These are phyloP conservation scores for Dicorynia guianensis DNA, from an alignment of 306 rosid genomes.

Conservation along the genomic window DNA sequence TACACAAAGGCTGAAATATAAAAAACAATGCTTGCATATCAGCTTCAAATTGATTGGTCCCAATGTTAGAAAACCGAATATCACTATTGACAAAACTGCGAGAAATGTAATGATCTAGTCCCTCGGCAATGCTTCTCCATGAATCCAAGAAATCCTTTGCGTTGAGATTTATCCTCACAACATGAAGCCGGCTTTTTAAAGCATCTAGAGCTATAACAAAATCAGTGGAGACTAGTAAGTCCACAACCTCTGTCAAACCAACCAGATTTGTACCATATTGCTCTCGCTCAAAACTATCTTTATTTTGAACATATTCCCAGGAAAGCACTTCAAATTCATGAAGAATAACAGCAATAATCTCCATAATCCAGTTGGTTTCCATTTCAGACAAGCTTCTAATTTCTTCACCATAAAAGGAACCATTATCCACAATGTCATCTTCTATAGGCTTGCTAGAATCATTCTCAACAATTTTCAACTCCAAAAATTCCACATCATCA, in stretches of 20 bases:
- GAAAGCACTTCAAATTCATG: constrained; percentile 69
- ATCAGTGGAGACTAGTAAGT: constrained; percentile 54
- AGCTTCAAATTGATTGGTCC: constrained; percentile 57
- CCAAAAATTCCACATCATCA: constrained; percentile 68
- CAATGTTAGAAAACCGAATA: constrained; percentile 44
- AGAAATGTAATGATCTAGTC: constrained; percentile 73
- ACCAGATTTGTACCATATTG: constrained; percentile 39
- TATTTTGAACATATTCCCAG: constrained; percentile 60
- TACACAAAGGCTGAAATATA: constrained; percentile 71
- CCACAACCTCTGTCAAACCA: constrained; percentile 37
- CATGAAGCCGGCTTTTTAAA: constrained; percentile 54
- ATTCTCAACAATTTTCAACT: constrained; percentile 72
- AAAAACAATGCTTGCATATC: constrained; percentile 69
- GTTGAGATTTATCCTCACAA: constrained; percentile 58
- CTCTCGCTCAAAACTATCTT: constrained; percentile 45
- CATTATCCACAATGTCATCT: constrained; percentile 32
- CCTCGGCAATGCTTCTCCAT: constrained; percentile 81
- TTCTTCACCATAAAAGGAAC: constrained; percentile 68
- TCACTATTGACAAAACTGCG: constrained; percentile 46
- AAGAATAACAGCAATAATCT: constrained; percentile 65
- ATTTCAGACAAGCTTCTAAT: constrained; percentile 68
- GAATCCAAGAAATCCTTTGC: constrained; percentile 68
- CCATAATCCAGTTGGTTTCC: constrained; percentile 76
- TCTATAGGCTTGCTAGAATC: constrained; percentile 46
- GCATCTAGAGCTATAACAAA: constrained; percentile 62